Base-by-base conservation (phyloP, 768 basidiomycete species). In the Hygrophoropsis aurantiaca region DNA sequence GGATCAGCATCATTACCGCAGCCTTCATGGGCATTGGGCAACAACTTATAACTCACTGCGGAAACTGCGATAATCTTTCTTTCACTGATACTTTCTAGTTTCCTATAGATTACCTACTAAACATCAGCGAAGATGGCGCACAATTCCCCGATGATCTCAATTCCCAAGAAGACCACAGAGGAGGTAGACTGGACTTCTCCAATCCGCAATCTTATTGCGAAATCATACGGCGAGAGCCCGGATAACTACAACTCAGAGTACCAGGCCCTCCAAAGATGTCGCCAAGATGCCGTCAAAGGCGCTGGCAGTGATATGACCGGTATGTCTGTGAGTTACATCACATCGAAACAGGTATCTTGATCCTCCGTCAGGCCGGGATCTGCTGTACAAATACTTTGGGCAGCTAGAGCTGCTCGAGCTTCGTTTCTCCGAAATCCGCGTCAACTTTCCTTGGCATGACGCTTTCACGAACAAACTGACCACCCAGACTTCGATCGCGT, bases 331-430 rank as follows among this genome's bases (percentile, higher is more conserved):
- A 7, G 35, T 26, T 32, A 18, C 34, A 46, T 47, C 8, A 46
- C 41, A 25, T 20, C 40, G 15, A 30, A 16, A 19, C 44, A 23
- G n/a, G 20, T 40, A 53, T 21, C 11, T 15, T 41, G 38, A 27
- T 33, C 27, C 42, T 20, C 38, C 16, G 7, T 40, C 61, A 86
- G 94, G 87, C 11, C 80, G 94, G 40, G 95, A 98, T 71, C 77
- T 98, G 18, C 76, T 99, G 36, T 97, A 95, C 85, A 97, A 97
- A 71, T 99, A 99, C 73, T 99, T 98, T 72, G 95, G 97, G 27
- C 97, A 99, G 67, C 84, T 99, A 36, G 97, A 99, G 61, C 81
- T 98, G 4, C 83, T 99, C 33, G 97, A 99, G 64, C 79, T 99
- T 43, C 84, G 97, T 30, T 99, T 99, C 72, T 83, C 95, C 8